Base-by-base conservation (phyloP, 768 basidiomycete genomes). In the Amanita fuliginea region DNA sequence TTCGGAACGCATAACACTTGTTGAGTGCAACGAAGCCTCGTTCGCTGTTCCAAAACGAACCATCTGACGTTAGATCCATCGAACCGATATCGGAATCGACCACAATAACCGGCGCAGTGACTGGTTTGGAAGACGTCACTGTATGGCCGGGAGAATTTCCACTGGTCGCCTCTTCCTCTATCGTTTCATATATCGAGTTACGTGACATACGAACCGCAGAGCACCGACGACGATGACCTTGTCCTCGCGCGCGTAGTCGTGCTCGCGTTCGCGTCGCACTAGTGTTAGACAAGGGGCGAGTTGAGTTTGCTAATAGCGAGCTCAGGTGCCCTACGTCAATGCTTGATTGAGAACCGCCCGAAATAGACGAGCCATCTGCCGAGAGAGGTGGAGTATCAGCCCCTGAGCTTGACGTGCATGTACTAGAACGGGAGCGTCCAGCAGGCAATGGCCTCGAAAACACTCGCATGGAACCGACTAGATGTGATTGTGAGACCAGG, bases 121-220 rank as follows among this genome's bases (percentile, higher is more conserved):
- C 67, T 13, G 19, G 19, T 33, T 63, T 59, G n/a, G 56, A 60
- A 1, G 67, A 64, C 7, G 55, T 36, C 2, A 62, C 46, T 0
- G 67, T 60, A 10, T 65, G 57, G 11, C 55, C 52, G 0, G 69
- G 64, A 2, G 63, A 63, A 0, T 59, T 56, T 9, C 60, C 59
- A 30, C 52, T 70, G 3, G 70, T 67, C 10, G 68, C 59, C 54
- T 89, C 88, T 56, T 90, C 87, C 49, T 86, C 73, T 42, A 90
- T 89, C 0, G 83, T 88, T 60, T 88, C 86, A 54, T 87, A 89
- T 0, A 86, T 74, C 0, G 86, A 88, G 0, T 77, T 67, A 3
- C 82, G 72, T 10, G 81, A 82, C 7, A 75, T 72, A 16, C 77
- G 75, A 24, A 77, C 73, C 42, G 79, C 74, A 1, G 84, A 86